Conservation (phyloP, 176 grass and related monocot genomes). For the maize (Zea mays) region DNA sequence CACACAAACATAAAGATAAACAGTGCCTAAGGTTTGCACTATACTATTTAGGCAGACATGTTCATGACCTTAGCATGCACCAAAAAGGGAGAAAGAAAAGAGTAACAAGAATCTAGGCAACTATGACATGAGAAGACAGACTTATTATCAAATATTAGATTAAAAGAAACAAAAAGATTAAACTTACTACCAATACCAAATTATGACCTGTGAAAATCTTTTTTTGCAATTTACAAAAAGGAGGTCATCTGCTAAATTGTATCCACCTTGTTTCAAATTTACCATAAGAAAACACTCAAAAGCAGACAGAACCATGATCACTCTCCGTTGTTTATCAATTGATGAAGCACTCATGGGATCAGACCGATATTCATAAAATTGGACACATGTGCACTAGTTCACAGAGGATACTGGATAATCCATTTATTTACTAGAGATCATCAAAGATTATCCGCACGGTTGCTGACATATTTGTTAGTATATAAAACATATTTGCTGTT, state of each 20-base stretch:
- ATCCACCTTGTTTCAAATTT: not conserved
- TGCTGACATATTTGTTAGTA: not conserved
- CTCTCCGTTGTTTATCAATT: not conserved
- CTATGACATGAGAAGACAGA: not conserved
- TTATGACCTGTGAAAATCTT: not conserved
- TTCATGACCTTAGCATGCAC: not conserved
- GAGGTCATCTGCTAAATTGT: not conserved
- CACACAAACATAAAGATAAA: constrained; percentile 8
- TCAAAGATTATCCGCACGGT: not conserved
- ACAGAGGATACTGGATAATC: not conserved
- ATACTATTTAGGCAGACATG: not conserved
- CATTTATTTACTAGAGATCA: not conserved
- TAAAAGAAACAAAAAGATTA: not conserved
- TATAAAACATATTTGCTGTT: not conserved
- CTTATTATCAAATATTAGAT: not conserved
- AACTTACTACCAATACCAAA: not conserved
- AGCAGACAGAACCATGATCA: too few species aligned
- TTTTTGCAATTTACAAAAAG: not conserved
- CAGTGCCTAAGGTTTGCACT: not conserved
- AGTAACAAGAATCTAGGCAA: not conserved
- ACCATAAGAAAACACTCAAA: not conserved
- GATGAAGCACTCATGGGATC: not conserved
- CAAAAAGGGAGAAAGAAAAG: not conserved
- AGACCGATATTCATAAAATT: not conserved
- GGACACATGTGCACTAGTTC: not conserved